These are phyloP conservation scores for Xerocomus spinulosus DNA, from an alignment of 768 basidiomycete species.

Conservation along the genomic window DNA sequence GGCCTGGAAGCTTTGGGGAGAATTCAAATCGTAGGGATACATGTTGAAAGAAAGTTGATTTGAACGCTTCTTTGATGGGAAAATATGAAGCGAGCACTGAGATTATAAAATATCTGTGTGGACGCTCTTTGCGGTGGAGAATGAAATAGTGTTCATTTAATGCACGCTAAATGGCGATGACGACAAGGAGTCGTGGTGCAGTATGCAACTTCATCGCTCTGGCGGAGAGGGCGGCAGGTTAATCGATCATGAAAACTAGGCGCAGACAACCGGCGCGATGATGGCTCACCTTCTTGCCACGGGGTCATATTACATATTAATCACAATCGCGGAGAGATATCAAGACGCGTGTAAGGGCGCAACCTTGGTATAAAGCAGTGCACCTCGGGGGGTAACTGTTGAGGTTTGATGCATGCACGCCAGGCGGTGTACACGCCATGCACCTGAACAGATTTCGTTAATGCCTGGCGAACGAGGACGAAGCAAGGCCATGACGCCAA, in stretches of 20 bases:
- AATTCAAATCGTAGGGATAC: constrained; percentile 13
- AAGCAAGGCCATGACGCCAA: constrained; percentile 20
- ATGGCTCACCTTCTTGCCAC: constrained; percentile 19
- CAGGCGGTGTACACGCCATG: constrained; percentile 24
- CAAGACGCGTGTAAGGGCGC: constrained; percentile 20
- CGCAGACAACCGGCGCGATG: constrained; percentile 21
- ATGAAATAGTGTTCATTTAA: constrained; percentile 19
- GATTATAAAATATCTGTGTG: constrained; percentile 19
- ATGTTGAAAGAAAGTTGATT: constrained; percentile 16
- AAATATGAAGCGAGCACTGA: constrained; percentile 10
- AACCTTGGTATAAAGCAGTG: constrained; percentile 17
- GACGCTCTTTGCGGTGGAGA: constrained; percentile 13
- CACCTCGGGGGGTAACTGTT: constrained; percentile 11
- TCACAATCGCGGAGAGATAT: constrained; percentile 19
- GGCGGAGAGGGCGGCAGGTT: constrained; percentile 19
- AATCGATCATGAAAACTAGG: constrained; percentile 15
- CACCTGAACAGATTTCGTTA: constrained; percentile 13
- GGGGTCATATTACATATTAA: constrained; percentile 28
- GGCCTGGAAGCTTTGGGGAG: neutral
- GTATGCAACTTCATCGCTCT: constrained; percentile 23
- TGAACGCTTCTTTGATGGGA: constrained; percentile 21
- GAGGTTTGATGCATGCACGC: constrained; percentile 17
- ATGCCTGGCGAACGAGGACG: constrained; percentile 15
- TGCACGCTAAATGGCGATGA: constrained; percentile 24
- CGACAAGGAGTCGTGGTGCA: constrained; percentile 15